Base-by-base conservation (phyloP, 129 eudicot genomes). In the Centaurea solstitialis region DNA sequence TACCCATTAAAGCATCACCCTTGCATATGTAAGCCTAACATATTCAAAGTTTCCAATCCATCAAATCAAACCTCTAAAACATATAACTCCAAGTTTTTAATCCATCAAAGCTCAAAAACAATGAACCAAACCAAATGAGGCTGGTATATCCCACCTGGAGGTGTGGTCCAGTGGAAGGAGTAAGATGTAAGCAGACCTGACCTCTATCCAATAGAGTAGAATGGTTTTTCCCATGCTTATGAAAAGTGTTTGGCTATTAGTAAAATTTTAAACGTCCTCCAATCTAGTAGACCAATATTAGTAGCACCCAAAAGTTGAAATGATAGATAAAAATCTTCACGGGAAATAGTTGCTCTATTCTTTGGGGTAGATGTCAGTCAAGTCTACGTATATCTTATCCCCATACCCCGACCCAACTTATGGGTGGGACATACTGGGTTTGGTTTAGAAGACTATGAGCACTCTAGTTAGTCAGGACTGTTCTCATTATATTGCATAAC, bases 1-100 rank as follows among this genome's bases (percentile, higher is more conserved):
- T 84, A 75, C 93, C 94, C 92, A 94, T 76, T 66, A 90, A 90
- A 65, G 79, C 97, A 89, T 90, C 98, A 73, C 94, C 98, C 88
- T 90, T 90, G 74, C 94, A 86, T 23, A 92, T 71, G 78, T 92
- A 90, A 68, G 89, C 98, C 98, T 92, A 85, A 64, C 23, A 84
- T 33, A 33, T 50, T 65, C 38, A 80, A 65, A 18, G 5, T 76
- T 57, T 37, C 24, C 1, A 9, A 68, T 28, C 11, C 2, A 21
- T 69, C 41, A 22, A 11, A 21, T 69, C 41, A 22, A 11, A 43
- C 10, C 9, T 45, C 43, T 26, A 64, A 41, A 66, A 10, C 28
- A 17, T 33, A 37, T 7, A 26, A n/a, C 10, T 7, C 64, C 5
- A 33, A 1, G 3, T 76, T 57, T 37, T 38, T 3, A 22, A 68